Evolutionary conservation across 768 basidiomycete genomes (phyloP), one percentile per base, ranked within the genome.

Genomic region (Termitomyces sp.): DNA sequence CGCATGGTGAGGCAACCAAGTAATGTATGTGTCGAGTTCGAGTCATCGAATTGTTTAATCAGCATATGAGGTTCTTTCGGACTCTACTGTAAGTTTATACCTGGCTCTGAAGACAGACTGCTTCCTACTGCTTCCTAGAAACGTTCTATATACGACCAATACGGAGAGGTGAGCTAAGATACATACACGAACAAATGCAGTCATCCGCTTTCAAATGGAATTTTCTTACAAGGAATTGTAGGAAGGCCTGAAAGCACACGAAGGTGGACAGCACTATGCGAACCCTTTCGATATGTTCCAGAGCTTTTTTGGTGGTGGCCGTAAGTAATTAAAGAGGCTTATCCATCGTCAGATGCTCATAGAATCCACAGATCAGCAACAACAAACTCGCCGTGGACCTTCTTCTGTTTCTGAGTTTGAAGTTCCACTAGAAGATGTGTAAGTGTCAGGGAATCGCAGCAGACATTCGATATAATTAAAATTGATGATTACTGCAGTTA

Each of bases 221-320:
- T 39, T 6, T 16, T n/a, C 50, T 51, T 20, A 39, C 1, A 41
- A 39, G 3, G 12, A 27, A 52, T 55, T n/a, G 24, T 54, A 94
- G 83, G 95, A 97, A 69, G 96, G 96, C 9, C 70, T 99, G 54
- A 92, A 92, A 70, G 90, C 90, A 32, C 92, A 92, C 53, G 93
- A 95, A 74, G 87, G 87, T 47, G 93, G 92, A n/a, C 87, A 90
- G 60, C 78, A 83, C 48, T 78, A 87, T 54, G 81, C 83, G 22
- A 94, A 98, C 68, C 95, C 96, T 20, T 94, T 98, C 67, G 97
- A 98, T 71, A 81, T 97, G 63, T 99, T 99, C 74, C 83, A 88
- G 42, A 87, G 76, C 64, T 97, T 98, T 79, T 99, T 99, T 63
- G 92, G 91, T 51, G 89, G 92, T 53, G 88, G 87, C 61, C 82